Evolutionary conservation across 2,329 filamentous ascomycete genomes (phyloP), one percentile per base, ranked within the genome.

Genomic region (Aspergillus niger): DNA sequence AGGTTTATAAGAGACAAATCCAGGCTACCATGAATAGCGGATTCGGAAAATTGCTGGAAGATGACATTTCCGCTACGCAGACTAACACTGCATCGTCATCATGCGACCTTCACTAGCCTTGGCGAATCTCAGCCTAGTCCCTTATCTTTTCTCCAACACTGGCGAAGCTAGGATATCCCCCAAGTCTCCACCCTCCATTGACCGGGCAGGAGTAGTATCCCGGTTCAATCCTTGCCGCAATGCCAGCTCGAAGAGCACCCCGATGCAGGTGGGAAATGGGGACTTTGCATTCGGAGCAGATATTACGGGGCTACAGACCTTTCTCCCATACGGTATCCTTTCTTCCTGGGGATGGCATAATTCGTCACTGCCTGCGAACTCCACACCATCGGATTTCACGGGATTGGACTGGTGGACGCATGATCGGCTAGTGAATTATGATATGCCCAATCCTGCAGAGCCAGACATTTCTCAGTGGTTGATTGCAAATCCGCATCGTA

Each of bases 401-500:
- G 79, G 78, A 1, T 56, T 79, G 8, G 73, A 80, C 50, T 80
- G 77, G 77, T 80, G 76, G 76, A 78, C 78, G 5, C 78, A 81
- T 61, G 78, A 70, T 22, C 68, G 76, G 7, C 69, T 80, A 6
- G 74, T 81, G 5, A 79, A 79, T 44, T 80, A 81, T 67, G 73
- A 72, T 20, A 76, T 78, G 60, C 76, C 77, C 0, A 80, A 80
- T 57, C 75, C 78, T 1, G 69, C 69, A 3, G 67, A 80, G 55
- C 67, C 69, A 15, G 70, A 75, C 8, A 80, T 80, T 26, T 81
- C 80, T 3, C 80, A 84, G 59, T 86, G 83, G 83, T 70, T 85
- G 20, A 83, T 83, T 30, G 75, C 77, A 57, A 85, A 85, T 62
- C 83, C 82, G 0, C 82, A 85, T 65, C 74, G 83, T 5, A 70